These are phyloP conservation scores for Lyophyllum atratum DNA, from an alignment of 768 basidiomycete species.

Conservation along the genomic window DNA sequence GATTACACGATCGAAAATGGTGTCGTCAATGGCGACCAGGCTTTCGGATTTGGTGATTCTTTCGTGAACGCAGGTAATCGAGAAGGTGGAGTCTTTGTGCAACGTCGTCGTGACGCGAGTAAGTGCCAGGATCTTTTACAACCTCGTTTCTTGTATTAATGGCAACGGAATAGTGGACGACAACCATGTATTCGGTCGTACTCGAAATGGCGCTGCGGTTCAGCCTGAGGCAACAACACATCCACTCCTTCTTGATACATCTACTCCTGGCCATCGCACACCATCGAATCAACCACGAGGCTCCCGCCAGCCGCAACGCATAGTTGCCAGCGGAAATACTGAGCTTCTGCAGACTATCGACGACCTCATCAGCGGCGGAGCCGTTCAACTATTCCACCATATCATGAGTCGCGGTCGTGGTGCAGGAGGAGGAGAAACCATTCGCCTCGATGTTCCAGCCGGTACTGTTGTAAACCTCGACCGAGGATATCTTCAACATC, in stretches of 20 bases:
- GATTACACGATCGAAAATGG: constrained; percentile 50
- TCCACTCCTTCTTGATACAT: constrained; percentile 75
- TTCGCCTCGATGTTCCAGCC: constrained; percentile 77
- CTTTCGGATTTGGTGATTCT: constrained; percentile 57
- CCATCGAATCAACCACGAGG: constrained; percentile 47
- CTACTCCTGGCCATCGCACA: constrained; percentile 43
- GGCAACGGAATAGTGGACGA: constrained; percentile 45
- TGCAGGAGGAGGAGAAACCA: constrained; percentile 59
- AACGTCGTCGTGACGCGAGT: constrained; percentile 59
- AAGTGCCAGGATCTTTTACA: constrained; percentile 20
- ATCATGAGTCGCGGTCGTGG: constrained; percentile 65
- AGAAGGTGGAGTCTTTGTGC: constrained; percentile 48
- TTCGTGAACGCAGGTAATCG: constrained; percentile 46
- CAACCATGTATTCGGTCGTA: constrained; percentile 65
- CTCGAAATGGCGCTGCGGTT: constrained; percentile 49
- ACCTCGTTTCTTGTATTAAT: constrained; percentile 4
- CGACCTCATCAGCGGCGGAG: constrained; percentile 78
- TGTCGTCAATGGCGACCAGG: constrained; percentile 43
- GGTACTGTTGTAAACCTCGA: constrained; percentile 63
- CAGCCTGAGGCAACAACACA: constrained; percentile 77
- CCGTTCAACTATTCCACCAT: constrained; percentile 82
- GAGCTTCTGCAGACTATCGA: constrained; percentile 79
- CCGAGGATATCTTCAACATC: constrained; percentile 50
- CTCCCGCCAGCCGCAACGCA: constrained; percentile 58
- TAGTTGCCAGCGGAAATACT: constrained; percentile 47